These are phyloP conservation scores for Astrephomene gubernaculifera DNA, from an alignment of 139 green algal species.

Conservation along the genomic window DNA sequence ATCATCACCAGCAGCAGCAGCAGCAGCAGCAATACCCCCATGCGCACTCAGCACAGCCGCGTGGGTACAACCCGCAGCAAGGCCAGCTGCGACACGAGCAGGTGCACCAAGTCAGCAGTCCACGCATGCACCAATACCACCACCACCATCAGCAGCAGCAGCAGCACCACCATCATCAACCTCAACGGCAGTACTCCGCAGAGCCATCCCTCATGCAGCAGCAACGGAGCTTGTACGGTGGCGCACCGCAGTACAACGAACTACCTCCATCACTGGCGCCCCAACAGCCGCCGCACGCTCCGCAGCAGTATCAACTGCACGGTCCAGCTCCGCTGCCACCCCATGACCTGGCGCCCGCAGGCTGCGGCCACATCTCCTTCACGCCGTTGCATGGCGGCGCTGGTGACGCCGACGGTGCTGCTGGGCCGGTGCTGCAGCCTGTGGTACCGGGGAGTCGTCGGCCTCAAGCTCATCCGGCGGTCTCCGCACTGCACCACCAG, in stretches of 20 bases:
- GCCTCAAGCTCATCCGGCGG: too few relatives aligned
- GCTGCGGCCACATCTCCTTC: not conserved
- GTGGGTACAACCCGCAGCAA: too few relatives aligned
- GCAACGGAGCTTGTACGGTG: not conserved
- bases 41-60: not conserved
- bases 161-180: not conserved
- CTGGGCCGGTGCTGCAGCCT: too few relatives aligned
- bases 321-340: not conserved
- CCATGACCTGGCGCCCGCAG: not conserved
- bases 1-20: not conserved
- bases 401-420: not conserved
- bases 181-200: not conserved
- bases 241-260: not conserved
- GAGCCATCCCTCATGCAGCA: not conserved
- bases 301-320: not conserved
- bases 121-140: not conserved
- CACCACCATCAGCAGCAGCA: slow-evolving; percentile 10
- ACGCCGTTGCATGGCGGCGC: not conserved
- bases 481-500: too few relatives aligned
- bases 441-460: not conserved
- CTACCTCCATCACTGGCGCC: not conserved
- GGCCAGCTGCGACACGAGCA: too few relatives aligned
- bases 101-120: not conserved
- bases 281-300: not conserved
- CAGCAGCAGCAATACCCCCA: not conserved